These are phyloP conservation scores for Volvox africanus DNA, from an alignment of 139 green algal species.

Conservation along the genomic window DNA sequence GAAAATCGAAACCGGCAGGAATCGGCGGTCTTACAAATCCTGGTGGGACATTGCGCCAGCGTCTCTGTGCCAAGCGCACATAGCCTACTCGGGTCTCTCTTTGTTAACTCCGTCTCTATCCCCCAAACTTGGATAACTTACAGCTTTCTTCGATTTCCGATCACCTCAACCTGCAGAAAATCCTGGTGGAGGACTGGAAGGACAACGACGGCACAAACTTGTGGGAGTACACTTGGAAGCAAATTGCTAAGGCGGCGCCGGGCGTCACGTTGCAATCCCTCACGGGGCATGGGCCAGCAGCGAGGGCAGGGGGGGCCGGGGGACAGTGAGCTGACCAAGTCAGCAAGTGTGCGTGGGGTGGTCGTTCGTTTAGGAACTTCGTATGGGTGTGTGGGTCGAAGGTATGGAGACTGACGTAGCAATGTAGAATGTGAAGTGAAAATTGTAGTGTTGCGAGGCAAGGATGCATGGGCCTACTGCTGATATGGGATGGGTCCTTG, in stretches of 20 bases:
- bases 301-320: too few species aligned
- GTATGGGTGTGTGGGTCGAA: too few species aligned
- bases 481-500: too few species aligned
- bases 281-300: neutral
- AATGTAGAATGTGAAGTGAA: too few species aligned
- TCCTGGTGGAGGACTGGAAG: constrained; percentile 51
- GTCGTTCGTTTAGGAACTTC: too few species aligned
- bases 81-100: neutral
- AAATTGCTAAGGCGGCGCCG: neutral
- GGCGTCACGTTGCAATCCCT: neutral
- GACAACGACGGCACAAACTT: constrained; percentile 68
- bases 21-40: neutral
- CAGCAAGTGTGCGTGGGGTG: too few species aligned
- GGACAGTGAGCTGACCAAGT: neutral
- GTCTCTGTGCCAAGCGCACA: neutral
- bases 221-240: constrained; percentile 86
- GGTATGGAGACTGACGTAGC: too few species aligned
- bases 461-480: too few species aligned
- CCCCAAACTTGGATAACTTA: neutral
- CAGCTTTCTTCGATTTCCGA: neutral
- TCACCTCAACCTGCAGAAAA: neutral
- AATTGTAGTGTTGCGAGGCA: too few species aligned
- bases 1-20: too few species aligned
- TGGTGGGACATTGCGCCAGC: too few species aligned
- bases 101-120: neutral